Evolutionary conservation across 2,329 filamentous ascomycete genomes (phyloP).

Genomic region (Hymenoscyphus albidus): DNA sequence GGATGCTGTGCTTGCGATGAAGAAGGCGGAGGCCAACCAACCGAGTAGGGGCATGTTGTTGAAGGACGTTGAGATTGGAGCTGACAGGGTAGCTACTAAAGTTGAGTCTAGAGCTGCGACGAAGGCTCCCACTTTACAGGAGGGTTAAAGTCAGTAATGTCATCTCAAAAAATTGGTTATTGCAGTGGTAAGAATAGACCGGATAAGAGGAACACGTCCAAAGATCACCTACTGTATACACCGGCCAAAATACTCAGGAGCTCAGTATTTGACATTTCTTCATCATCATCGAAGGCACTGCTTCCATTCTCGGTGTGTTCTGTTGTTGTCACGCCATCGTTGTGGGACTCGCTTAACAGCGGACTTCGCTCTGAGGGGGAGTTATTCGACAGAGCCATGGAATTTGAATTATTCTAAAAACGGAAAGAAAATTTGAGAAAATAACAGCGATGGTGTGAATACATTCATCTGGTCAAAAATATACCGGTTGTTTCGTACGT

Average conservation of each 20-base stretch:
- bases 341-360: neutral
- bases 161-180: too few relatives aligned
- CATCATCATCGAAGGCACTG: neutral
- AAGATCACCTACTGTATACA: neutral
- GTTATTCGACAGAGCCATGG: neutral
- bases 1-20: conserved; percentile 67
- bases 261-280: neutral
- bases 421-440: too few relatives aligned
- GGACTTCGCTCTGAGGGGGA: neutral
- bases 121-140: conserved; percentile 8
- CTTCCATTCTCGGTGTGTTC: neutral
- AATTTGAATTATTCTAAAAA: too few relatives aligned
- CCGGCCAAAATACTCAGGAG: neutral
- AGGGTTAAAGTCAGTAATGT: too few relatives aligned
- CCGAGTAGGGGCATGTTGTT: conserved; percentile 57
- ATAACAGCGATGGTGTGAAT: neutral
- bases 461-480: neutral
- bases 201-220: neutral
- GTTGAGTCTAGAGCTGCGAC: conserved; percentile 45
- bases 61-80: conserved; percentile 58
- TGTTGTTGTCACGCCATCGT: neutral
- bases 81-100: conserved; percentile 56
- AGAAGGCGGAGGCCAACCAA: conserved; percentile 68
- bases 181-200: neutral
- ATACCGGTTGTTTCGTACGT: neutral